Percentiles rank a stretch among this genome's conserved stretches.
These are phyloP conservation scores for Beauveria scarabaeidicola DNA, from an alignment of 2,329 filamentous ascomycete species.

Conservation along the genomic window DNA sequence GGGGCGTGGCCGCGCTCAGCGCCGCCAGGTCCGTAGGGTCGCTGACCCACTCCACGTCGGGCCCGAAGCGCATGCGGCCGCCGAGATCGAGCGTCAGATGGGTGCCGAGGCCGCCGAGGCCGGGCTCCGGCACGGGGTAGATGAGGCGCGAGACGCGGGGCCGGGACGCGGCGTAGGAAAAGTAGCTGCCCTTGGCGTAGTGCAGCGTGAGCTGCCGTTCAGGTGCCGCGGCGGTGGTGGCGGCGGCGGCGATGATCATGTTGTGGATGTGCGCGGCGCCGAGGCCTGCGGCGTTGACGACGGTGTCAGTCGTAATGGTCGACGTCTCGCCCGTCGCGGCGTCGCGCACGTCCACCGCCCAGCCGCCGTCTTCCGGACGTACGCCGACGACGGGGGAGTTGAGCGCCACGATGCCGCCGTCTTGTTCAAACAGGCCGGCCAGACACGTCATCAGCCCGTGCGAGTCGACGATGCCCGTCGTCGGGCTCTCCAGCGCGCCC, in stretches of 20 bases:
- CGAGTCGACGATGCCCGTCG: constrained; percentile 84
- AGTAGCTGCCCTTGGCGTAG: constrained; percentile 95
- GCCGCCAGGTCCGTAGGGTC: constrained; percentile 60
- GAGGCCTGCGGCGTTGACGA: constrained; percentile 83
- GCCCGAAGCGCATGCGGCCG: constrained; percentile 81
- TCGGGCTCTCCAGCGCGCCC: constrained; percentile 73
- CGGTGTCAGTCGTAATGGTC: constrained; percentile 61
- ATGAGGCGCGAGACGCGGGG: constrained; percentile 65
- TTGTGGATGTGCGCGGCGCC: constrained; percentile 71
- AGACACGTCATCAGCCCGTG: constrained; percentile 79
- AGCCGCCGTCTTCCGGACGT: constrained; percentile 50
- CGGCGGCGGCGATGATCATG: constrained; percentile 44
- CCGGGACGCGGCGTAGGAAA: constrained; percentile 61
- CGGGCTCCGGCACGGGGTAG: constrained; percentile 79
- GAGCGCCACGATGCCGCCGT: constrained; percentile 66
- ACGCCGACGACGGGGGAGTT: constrained; percentile 57
- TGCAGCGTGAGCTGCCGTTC: constrained; percentile 53
- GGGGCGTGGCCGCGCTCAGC: not conserved
- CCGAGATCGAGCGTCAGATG: constrained; percentile 86
- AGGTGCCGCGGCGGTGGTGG: constrained; percentile 24
- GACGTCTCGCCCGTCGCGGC: constrained; percentile 36
- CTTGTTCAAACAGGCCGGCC: constrained; percentile 66
- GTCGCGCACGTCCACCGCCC: constrained; percentile 54
- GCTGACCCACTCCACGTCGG: constrained; percentile 90
- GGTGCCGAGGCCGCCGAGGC: constrained; percentile 77